Conservation (phyloP, 139 green algal genomes). For the Deuterostichococcus epilithicus region DNA sequence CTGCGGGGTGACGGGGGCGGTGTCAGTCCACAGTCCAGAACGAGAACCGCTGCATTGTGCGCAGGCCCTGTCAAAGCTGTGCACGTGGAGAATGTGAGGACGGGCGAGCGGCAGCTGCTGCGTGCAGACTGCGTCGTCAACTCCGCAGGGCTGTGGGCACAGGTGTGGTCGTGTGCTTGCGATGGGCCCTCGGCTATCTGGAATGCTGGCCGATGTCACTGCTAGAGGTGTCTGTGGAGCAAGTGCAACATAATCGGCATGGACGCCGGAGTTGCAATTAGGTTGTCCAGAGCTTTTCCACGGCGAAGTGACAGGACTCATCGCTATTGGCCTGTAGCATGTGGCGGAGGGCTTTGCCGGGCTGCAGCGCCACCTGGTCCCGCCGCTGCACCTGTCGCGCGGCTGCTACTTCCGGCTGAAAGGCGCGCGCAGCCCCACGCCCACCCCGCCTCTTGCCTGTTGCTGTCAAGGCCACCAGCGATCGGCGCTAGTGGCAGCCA, state of each 20-base stretch:
- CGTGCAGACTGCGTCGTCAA: slow-evolving; percentile 52
- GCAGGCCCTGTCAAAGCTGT: slow-evolving; percentile 23
- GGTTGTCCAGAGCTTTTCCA: too few relatives aligned
- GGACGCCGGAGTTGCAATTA: too few relatives aligned
- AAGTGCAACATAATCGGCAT: too few relatives aligned
- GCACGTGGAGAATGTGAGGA: slow-evolving; percentile 36
- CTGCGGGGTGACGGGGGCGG: too few relatives aligned
- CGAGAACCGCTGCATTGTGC: not conserved
- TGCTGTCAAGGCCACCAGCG: too few relatives aligned
- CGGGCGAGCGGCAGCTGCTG: slow-evolving; percentile 25
- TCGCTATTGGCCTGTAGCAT: too few relatives aligned
- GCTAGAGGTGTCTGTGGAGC: too few relatives aligned
- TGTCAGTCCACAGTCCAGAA: too few relatives aligned
- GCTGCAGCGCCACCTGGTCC: slow-evolving; percentile 38
- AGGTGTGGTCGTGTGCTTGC: slow-evolving; percentile 17
- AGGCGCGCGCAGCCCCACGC: not conserved
- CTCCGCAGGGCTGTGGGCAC: slow-evolving; percentile 45
- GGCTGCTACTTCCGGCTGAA: slow-evolving; percentile 51
- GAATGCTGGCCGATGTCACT: too few relatives aligned
- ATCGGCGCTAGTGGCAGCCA: too few relatives aligned
- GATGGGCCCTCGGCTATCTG: not conserved
- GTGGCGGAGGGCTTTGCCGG: slow-evolving; percentile 37
- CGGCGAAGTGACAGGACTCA: too few relatives aligned
- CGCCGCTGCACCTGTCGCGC: slow-evolving; percentile 52
- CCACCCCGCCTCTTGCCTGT: not conserved